Base-by-base conservation (phyloP, 139 green algal genomes). In the Volvox reticuliferus region DNA sequence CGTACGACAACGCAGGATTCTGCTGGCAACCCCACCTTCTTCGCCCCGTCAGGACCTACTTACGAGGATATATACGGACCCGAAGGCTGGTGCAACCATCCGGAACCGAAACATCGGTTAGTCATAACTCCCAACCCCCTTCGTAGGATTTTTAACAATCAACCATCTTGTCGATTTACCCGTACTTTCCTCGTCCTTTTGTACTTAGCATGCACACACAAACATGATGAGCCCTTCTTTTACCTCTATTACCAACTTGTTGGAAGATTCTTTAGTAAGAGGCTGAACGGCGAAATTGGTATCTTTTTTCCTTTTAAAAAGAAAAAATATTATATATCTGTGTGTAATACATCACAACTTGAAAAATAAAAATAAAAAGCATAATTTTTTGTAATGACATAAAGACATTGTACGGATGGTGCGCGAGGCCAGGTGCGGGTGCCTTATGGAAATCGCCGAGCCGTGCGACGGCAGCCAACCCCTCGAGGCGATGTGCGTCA, bases 71-170 rank as follows among this genome's bases (percentile, higher is more conserved):
- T 91, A 6, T 91, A 91, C 63, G 88, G 88, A 50, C 88, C 88
- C 13, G 78, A 88, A 1, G 88, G 88, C 33, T 91, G 88, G 88
- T 91, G 88, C 77, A 91, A 91, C 35, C 67, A 55, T 55, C 44
- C 44, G 5, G 5, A 55, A 55, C 44, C 44, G 44, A 55, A 55
- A 55, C 44, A 55, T 55, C 44, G 44, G 44, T 55, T 55, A 55
- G 44, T 55, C 44, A 55, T 55, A 55, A 55, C 44, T 75, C 67
- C 67, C 67, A 75, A 75, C 67, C 6, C 67, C 67, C 67, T 75
- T 75, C 67, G 6, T 14, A 3, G 67, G 67, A 32, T 55, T 55
- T 9, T 55, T 55, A 55, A 55, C 44, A 55, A 9, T 9, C 44
- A 55, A 55, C 44, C 73, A 6, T 32, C 73, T 79, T 75, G 6